A percentile compares a stretch with the other conserved stretches of the same genome.
Conservation (phyloP, 2,329 filamentous ascomycete genomes). For the Cordyceps fumosorosea region DNA sequence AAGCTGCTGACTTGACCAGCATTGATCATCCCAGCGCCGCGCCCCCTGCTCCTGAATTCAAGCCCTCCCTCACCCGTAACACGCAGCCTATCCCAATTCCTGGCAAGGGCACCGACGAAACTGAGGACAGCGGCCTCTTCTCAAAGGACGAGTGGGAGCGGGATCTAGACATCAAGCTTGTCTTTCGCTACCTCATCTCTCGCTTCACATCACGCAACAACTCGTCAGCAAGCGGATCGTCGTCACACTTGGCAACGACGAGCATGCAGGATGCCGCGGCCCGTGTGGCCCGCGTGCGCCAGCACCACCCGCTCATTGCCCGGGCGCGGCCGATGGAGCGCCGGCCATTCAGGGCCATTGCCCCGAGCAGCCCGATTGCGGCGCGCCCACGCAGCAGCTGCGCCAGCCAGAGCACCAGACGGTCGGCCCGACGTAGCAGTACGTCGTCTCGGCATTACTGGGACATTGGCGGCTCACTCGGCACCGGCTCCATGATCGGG, state of each 20-base stretch:
- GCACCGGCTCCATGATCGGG: slow-evolving; percentile 65
- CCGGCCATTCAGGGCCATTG: slow-evolving; percentile 48
- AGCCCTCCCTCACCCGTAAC: slow-evolving; percentile 38
- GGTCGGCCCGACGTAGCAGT: slow-evolving; percentile 60
- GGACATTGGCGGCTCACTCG: slow-evolving; percentile 79
- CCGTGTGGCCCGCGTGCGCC: slow-evolving; percentile 75
- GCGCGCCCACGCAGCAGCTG: slow-evolving; percentile 59
- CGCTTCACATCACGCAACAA: slow-evolving; percentile 56
- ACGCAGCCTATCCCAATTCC: slow-evolving; percentile 32
- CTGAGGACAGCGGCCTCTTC: slow-evolving; percentile 31
- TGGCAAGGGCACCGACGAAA: slow-evolving; percentile 19
- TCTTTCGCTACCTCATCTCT: slow-evolving; percentile 79
- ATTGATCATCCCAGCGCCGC: slow-evolving; percentile 13
- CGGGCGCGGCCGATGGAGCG: slow-evolving; percentile 44
- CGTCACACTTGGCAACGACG: slow-evolving; percentile 37
- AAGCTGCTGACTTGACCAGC: slow-evolving; percentile 33
- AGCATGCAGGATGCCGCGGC: slow-evolving; percentile 61
- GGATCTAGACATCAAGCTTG: slow-evolving; percentile 82
- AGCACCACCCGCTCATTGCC: slow-evolving; percentile 81
- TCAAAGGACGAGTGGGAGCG: slow-evolving; percentile 87
- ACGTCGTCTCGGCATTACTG: slow-evolving; percentile 81
- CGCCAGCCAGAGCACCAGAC: slow-evolving; percentile 79
- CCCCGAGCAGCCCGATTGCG: slow-evolving; percentile 41
- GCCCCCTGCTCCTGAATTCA: slow-evolving; percentile 33
- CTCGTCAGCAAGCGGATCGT: slow-evolving; percentile 22